phyloP scores from a whole-genome alignment of 2,329 filamentous ascomycete species.

The Fusarium lyarnte region DNA sequence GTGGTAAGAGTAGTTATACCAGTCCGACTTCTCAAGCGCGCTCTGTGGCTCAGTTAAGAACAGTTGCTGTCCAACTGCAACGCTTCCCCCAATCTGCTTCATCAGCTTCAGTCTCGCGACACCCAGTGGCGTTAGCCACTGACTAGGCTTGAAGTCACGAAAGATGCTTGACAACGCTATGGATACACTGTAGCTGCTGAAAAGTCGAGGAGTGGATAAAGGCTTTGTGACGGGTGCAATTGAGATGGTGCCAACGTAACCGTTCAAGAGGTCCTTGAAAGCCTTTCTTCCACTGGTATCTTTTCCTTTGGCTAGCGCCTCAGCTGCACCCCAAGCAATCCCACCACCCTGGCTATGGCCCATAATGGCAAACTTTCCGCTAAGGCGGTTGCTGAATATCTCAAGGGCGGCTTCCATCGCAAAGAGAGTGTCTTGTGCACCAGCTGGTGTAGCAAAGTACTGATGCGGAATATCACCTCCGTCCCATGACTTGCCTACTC shows the following conservation, averaged over 20 bases:
- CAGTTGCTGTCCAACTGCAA: background rate
- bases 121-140: conserved; percentile 27
- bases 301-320: conserved; percentile 40
- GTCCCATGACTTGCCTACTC: conserved; percentile 48
- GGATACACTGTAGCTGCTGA: background rate
- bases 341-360: conserved; percentile 59
- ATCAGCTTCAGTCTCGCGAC: conserved; percentile 5
- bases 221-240: conserved; percentile 12
- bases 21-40: background rate
- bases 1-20: conserved; percentile 7
- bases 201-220: background rate
- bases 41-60: background rate
- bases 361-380: conserved; percentile 53
- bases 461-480: conserved; percentile 52
- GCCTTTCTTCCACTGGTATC: background rate
- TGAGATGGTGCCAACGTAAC: conserved; percentile 21
- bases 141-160: conserved; percentile 10
- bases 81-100: conserved; percentile 4
- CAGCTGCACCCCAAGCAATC: conserved; percentile 50
- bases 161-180: conserved; percentile 4
- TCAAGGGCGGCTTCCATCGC: conserved; percentile 52
- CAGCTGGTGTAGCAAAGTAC: conserved; percentile 50
- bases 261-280: background rate
- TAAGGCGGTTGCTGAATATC: conserved; percentile 50
- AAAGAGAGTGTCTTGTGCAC: conserved; percentile 56